phyloP scores from a whole-genome alignment of 805 yeast species.

The Pichia deserticola region DNA sequence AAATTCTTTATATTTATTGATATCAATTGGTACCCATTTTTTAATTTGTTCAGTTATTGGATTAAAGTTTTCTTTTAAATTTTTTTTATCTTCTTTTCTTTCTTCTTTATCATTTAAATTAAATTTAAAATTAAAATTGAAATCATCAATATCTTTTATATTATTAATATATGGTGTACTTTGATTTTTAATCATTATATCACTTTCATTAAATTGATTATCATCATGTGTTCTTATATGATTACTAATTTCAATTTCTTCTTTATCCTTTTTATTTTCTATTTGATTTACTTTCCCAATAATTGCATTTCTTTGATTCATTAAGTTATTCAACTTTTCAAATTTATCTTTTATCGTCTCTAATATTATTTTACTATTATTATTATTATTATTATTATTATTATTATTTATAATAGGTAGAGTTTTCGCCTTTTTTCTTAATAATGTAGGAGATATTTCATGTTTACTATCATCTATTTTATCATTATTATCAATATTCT shows the following conservation, averaged over 20 bases:
- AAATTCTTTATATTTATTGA: conserved; percentile 19
- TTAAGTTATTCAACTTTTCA: neutral
- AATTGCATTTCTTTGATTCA: neutral
- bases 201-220: neutral
- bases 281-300: neutral
- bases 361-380: too few relatives aligned
- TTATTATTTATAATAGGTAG: neutral
- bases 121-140: neutral
- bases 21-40: conserved; percentile 26
- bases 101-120: too few relatives aligned
- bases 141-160: neutral
- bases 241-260: neutral
- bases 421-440: conserved; percentile 2
- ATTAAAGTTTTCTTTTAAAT: neutral
- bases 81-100: neutral
- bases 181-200: conserved; percentile 10
- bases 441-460: conserved; percentile 2
- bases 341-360: neutral
- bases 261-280: neutral
- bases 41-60: neutral
- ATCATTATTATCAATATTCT: neutral
- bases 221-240: neutral
- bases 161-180: conserved; percentile 12
- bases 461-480: neutral
- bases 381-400: too few relatives aligned